Evolutionary conservation across 2,329 filamentous ascomycete species (phyloP).

Genomic region (Cladobotryum mycophilum): DNA sequence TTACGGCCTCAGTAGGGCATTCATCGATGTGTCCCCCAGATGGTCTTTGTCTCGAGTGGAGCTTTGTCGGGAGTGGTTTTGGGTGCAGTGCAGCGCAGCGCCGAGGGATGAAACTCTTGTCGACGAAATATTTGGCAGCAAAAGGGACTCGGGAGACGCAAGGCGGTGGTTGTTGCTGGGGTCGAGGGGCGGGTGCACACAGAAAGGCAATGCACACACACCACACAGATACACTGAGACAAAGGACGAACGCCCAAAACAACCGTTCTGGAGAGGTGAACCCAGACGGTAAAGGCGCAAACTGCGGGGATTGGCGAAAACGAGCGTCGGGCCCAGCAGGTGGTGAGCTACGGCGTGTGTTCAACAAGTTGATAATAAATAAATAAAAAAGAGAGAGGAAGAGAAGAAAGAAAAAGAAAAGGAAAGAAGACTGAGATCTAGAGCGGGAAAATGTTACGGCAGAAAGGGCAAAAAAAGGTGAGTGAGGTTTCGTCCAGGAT

Average conservation of each 20-base stretch:
- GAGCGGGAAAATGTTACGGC: background rate
- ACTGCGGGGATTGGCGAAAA: background rate
- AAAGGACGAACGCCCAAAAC: too few relatives aligned
- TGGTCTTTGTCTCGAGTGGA: too few relatives aligned
- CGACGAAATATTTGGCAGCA: background rate
- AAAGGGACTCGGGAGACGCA: background rate
- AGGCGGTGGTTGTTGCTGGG: background rate
- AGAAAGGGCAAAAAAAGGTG: background rate
- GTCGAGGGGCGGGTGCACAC: background rate
- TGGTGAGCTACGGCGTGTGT: background rate
- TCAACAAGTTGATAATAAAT: background rate
- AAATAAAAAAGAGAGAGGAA: background rate
- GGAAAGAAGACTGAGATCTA: background rate
- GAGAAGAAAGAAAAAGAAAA: background rate
- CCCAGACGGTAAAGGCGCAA: too few relatives aligned
- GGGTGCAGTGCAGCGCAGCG: background rate
- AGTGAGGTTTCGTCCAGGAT: too few relatives aligned
- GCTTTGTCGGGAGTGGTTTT: background rate
- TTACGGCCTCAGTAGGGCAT: slow-evolving; percentile 5
- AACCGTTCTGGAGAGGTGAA: too few relatives aligned
- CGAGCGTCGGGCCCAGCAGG: background rate
- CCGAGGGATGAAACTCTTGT: background rate
- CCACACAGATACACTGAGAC: background rate
- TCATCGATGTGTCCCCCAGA: slow-evolving; percentile 5
- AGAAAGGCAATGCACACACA: background rate